Evolutionary conservation across 306 rosid species (phyloP), one percentile per base, ranked within the genome.

Genomic region (Arachis hypogaea): DNA sequence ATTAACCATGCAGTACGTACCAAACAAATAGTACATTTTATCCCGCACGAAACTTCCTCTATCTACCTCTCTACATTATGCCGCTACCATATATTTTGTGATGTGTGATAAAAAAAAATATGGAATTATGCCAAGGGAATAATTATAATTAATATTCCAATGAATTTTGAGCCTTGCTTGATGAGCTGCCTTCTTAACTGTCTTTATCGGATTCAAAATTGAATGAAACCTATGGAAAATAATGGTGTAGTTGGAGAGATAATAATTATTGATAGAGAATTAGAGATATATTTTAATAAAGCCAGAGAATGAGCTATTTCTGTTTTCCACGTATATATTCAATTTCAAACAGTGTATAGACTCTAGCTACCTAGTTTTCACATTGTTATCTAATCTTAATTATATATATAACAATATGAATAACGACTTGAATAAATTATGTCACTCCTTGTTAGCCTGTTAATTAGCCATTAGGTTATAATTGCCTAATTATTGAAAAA

Each of bases 21-120:
- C 62, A 78, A 44, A 40, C 73, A 41, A 66, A 63, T 67, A 61
- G 45, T 44, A 59, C 38, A 33, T 65, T 75, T 69, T 75, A 75
- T 18, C 77, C 85, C 47, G 42, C 88, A 86, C 84, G 84, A 64
- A 83, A 71, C 79, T 12, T 44, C 65, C 71, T 46, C 59, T 74
- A 51, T 44, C 12, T 36, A 9, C 16, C 43, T 49, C 49, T 45
- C 33, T 58, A 58, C 7, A 33, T 44, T 11, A 5, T 38, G 78
- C 76, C 45, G 30, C 61, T 12, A 55, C 56, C 64, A 47, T 54
- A 64, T 41, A 64, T 42, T 41, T 59, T 69, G 57, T 38, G 38
- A 2, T 33, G 38, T 62, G 47, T 54, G 62, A 74, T 7, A 49
- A 63, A 79, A 76, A 18, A 44, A 41, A 40, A 49, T 7, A 45